Percentiles rank a stretch among this genome's conserved stretches.
These are phyloP conservation scores for Kwoniella dejecticola DNA, from an alignment of 768 basidiomycete genomes.

Conservation along the genomic window DNA sequence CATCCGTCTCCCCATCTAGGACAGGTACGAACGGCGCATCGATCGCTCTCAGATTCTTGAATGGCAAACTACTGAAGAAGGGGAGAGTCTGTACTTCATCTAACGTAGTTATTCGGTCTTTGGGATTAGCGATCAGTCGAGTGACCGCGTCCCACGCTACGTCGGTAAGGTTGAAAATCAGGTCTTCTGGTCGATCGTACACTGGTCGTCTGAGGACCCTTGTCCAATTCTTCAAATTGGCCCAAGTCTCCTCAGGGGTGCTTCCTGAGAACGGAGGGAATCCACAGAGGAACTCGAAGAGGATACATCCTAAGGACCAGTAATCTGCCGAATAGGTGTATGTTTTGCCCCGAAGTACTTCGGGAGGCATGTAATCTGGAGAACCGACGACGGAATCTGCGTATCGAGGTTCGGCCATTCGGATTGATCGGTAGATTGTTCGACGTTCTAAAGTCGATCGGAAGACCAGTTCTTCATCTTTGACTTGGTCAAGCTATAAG, in stretches of 20 bases:
- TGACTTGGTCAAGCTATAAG: conserved; percentile 88
- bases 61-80: conserved; percentile 76
- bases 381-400: conserved; percentile 98
- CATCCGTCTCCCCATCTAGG: conserved; percentile 90
- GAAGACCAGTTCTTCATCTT: conserved; percentile 84
- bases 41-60: conserved; percentile 74
- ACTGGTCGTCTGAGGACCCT: conserved; percentile 87
- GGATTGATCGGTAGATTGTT: conserved; percentile 88
- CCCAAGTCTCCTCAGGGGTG: conserved; percentile 97
- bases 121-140: conserved; percentile 81
- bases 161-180: conserved; percentile 93
- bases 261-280: conserved; percentile 98
- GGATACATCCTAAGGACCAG: conserved; percentile 96
- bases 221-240: conserved; percentile 96
- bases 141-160: conserved; percentile 93
- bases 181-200: conserved; percentile 92
- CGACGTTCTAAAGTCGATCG: conserved; percentile 92
- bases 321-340: conserved; percentile 97
- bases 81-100: conserved; percentile 72
- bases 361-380: conserved; percentile 93
- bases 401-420: conserved; percentile 82
- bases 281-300: conserved; percentile 78
- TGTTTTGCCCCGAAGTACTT: conserved; percentile 85
- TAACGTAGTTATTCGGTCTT: conserved; percentile 73
- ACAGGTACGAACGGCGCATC: conserved; percentile 91